phyloP scores from a whole-genome alignment of 345 rosid species.

The Moricandia moricandioides region DNA sequence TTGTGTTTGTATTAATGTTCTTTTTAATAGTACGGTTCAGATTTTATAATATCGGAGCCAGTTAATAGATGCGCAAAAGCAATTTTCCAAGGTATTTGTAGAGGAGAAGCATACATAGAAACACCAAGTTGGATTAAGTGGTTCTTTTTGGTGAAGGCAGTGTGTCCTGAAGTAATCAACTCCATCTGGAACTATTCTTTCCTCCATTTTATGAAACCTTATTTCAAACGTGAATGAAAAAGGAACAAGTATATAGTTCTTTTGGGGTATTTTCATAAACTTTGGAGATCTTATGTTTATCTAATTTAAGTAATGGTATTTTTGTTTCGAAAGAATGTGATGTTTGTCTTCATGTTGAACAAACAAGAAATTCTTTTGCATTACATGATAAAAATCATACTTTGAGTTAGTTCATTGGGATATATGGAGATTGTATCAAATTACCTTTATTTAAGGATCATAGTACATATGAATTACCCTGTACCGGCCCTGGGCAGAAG shows the following conservation, averaged over 20 bases:
- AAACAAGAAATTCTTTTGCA: not conserved
- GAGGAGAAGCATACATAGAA: not conserved
- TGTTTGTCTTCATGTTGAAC: not conserved
- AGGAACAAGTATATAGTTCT: not conserved
- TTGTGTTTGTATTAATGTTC: not conserved
- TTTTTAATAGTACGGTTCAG: not conserved
- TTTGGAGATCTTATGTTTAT: not conserved
- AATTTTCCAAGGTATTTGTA: not conserved
- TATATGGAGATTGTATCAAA: not conserved
- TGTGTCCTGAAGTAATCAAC: not conserved
- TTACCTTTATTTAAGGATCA: not conserved
- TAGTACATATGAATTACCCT: not conserved
- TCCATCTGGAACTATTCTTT: not conserved
- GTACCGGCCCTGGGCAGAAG: too few species aligned
- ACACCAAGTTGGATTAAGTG: conserved; percentile 3
- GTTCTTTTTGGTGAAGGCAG: not conserved
- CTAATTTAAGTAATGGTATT: not conserved
- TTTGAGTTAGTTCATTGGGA: not conserved
- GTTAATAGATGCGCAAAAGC: not conserved
- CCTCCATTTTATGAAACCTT: not conserved
- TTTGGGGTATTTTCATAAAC: not conserved
- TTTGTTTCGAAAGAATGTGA: not conserved
- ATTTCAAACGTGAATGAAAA: not conserved
- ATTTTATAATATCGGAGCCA: not conserved
- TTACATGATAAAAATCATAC: not conserved